Base-by-base conservation (phyloP, 805 yeast genomes). In the Wickerhamiella azymoides region DNA sequence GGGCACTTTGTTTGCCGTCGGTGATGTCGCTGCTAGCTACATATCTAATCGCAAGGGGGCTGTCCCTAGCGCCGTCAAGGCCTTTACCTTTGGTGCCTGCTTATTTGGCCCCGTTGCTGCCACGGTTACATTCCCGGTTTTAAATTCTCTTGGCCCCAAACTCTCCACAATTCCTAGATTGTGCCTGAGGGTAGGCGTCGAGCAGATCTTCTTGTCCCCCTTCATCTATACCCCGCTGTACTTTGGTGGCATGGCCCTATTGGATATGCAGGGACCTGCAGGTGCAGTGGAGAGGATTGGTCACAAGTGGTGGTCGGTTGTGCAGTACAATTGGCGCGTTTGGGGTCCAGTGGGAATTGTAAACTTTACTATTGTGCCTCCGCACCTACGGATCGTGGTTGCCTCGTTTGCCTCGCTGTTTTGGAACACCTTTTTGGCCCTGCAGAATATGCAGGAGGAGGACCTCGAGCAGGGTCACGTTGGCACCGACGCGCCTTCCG, bases 261-360 rank as follows among this genome's bases (percentile, higher is more conserved):
- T 88, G 68, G 92, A 84, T 57, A 70, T 72, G 11, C 65, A 70
- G 40, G 57, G 72, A 0, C 33, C 62, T 3, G 59, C 59, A 0
- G 66, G 66, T 18, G 66, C 77, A 13, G 57, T 60, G 44, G 47
- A 53, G n/a, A 53, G 57, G 13, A 50, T 63, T 21, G 33, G 44
- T 11, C 37, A 50, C 13, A 75, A 78, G 68, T 76, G 77, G 52
- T 36, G 50, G 36, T 66, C 71, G 5, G 84, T 94, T 0, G 62
- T 85, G 37, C 52, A 65, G 40, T 71, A 81, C n/a, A 84, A 84
- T 58, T 86, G 94, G 94, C 53, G 68, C 43, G 80, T 86, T 14
- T 88, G 96, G 97, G 96, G 96, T 0, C 64, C 74, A 0, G 79
- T 86, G 55, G 96, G 88, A 61, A 50, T 74, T 42, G 51, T 77